Percentiles rank a stretch among this genome's conserved stretches.
These are phyloP conservation scores for Gamsiella multidivaricata DNA, from an alignment of 192 early-diverging fungal species.

Conservation along the genomic window DNA sequence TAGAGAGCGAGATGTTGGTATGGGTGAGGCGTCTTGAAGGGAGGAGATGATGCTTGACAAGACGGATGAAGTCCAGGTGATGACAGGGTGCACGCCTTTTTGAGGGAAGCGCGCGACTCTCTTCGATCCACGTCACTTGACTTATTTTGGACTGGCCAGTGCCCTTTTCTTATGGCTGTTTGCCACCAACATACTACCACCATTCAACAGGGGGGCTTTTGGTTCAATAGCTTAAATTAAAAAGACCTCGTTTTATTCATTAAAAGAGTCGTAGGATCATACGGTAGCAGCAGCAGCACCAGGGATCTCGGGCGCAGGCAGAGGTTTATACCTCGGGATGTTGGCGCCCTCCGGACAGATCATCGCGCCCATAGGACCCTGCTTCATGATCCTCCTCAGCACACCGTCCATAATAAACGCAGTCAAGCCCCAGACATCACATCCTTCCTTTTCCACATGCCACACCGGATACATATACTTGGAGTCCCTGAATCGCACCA, in stretches of 20 bases:
- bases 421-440: slow-evolving; percentile 79
- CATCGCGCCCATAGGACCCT: slow-evolving; percentile 37
- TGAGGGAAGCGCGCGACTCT: background rate
- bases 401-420: slow-evolving; percentile 78
- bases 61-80: background rate
- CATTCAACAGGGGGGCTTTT: no score
- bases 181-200: no score
- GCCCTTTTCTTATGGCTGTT: no score
- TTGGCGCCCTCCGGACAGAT: slow-evolving; percentile 31
- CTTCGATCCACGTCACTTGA: slow-evolving; percentile 13
- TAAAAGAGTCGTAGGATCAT: background rate
- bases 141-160: no score
- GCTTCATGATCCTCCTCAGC: slow-evolving; percentile 26
- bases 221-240: background rate
- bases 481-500: slow-evolving; percentile 65
- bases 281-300: background rate
- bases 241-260: background rate
- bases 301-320: background rate
- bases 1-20: no score
- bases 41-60: background rate
- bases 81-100: background rate
- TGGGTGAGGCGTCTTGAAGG: background rate
- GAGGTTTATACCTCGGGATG: slow-evolving; percentile 33
- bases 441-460: slow-evolving; percentile 60
- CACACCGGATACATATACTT: slow-evolving; percentile 64